phyloP scores from a whole-genome alignment of 2,329 filamentous ascomycete species.

The Fusarium pseudograminearum region DNA sequence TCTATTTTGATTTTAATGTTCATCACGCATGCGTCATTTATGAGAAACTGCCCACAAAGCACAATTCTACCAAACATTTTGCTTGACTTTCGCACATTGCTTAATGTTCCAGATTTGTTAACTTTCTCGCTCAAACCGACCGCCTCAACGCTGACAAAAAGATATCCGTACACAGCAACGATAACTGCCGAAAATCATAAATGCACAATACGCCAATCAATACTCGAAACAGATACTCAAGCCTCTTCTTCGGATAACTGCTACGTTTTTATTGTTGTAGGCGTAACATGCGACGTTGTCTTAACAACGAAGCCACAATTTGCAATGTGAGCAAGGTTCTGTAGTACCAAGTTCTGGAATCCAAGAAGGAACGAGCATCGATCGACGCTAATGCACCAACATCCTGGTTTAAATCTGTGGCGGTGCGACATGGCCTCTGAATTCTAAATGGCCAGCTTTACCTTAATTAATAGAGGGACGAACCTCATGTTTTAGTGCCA shows the following conservation, averaged over 20 bases:
- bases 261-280: background rate
- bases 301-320: constrained; percentile 7
- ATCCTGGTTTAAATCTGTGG: constrained; percentile 49
- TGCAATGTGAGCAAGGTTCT: constrained; percentile 9
- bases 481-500: background rate
- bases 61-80: background rate
- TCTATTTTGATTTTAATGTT: background rate
- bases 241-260: background rate
- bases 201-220: background rate
- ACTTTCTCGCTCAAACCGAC: background rate
- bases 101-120: background rate
- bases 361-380: constrained; percentile 37
- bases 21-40: background rate
- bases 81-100: background rate
- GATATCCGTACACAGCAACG: background rate
- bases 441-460: constrained; percentile 20
- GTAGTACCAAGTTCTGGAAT: constrained; percentile 45
- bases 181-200: background rate
- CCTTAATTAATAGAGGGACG: constrained; percentile 4
- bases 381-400: constrained; percentile 54
- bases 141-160: background rate
- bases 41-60: too few species aligned
- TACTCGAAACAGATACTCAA: background rate
- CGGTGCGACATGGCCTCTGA: constrained; percentile 48
- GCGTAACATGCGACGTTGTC: background rate